Base-by-base conservation (phyloP, 2,329 filamentous ascomycete species). In the Xylaria sp. region DNA sequence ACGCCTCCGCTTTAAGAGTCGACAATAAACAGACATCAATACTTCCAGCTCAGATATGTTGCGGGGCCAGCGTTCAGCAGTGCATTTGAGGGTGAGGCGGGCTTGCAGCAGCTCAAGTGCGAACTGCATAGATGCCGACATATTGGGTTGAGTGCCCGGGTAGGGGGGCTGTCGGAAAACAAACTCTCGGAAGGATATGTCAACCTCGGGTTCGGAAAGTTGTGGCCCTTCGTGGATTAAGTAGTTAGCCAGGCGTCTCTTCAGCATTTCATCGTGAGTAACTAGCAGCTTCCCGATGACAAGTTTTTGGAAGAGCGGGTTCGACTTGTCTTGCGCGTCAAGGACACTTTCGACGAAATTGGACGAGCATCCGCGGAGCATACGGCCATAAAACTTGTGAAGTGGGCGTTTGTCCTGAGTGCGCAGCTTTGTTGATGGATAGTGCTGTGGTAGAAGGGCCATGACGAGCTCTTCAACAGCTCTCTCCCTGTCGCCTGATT, bases 121-220 rank as follows among this genome's bases (percentile, higher is more conserved):
- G n/a, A 62, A 70, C 42, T 70, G 42, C 68, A 70, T 70, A 39
- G 68, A 68, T 53, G 53, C 51, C 6, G 68, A 70, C 56, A 68
- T 65, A 8, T 70, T 47, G 5, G 34, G 64, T 30, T 60, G 56
- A 36, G 61, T 57, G 9, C 65, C 36, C 7, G 65, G 68, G 21
- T 7, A 11, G 12, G 68, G 61, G 12, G 65, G 68, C 32, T 62
- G 48, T 14, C 53, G 47, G 36, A 32, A 70, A 51, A 64, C 21
- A 47, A 65, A 70, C 12, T 55, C 61, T n/a, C n/a, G 30, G 21
- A 70, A 56, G 47, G 51, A 45, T 14, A 65, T 39, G 14, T 59
- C 53, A 9, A 70, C 62, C 47, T 70, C 68, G 45, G 61, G 17
- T 19, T 61, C 1, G 19, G 65, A 68, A 61, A 54, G 48, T 19